Conservation (phyloP, 768 basidiomycete genomes). For the Tubosaeta sp. region DNA sequence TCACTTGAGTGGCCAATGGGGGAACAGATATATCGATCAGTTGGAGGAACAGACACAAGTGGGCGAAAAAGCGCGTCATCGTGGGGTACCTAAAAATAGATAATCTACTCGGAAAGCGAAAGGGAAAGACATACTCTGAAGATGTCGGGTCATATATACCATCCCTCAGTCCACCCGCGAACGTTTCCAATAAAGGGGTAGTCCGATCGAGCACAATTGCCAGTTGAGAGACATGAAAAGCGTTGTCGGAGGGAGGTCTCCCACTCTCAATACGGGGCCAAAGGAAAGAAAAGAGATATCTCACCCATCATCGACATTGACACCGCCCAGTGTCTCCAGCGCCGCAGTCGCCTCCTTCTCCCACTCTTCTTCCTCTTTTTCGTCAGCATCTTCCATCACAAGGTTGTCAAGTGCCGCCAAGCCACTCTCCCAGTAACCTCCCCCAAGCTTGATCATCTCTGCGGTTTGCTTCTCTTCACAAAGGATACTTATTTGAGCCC, state of each 20-base stretch:
- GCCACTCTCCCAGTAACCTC: slow-evolving; percentile 80
- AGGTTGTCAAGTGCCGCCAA: slow-evolving; percentile 42
- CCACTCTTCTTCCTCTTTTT: slow-evolving; percentile 53
- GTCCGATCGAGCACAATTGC: slow-evolving; percentile 73
- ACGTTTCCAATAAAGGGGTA: slow-evolving; percentile 61
- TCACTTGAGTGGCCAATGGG: slow-evolving; percentile 67
- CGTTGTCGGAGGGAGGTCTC: slow-evolving; percentile 62
- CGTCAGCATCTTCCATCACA: slow-evolving; percentile 26
- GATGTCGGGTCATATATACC: slow-evolving; percentile 46
- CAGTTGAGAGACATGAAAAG: slow-evolving; percentile 80
- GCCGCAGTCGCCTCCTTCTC: slow-evolving; percentile 57
- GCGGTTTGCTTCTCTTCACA: slow-evolving; percentile 77
- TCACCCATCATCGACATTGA: slow-evolving; percentile 64
- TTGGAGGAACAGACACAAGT: slow-evolving; percentile 84
- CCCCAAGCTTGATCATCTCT: slow-evolving; percentile 59
- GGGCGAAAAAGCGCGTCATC: slow-evolving; percentile 88
- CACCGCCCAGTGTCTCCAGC: slow-evolving; percentile 53
- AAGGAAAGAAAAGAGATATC: slow-evolving; percentile 10
- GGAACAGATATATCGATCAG: slow-evolving; percentile 76
- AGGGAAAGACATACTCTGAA: slow-evolving; percentile 48
- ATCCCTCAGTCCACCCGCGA: slow-evolving; percentile 53
- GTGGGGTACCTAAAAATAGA: slow-evolving; percentile 50
- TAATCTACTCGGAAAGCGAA: slow-evolving; percentile 3
- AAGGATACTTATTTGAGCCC: slow-evolving; percentile 81
- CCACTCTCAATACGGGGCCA: slow-evolving; percentile 1